Base-by-base conservation (phyloP, 305 asterid genomes). In the Plantago coronopus region DNA sequence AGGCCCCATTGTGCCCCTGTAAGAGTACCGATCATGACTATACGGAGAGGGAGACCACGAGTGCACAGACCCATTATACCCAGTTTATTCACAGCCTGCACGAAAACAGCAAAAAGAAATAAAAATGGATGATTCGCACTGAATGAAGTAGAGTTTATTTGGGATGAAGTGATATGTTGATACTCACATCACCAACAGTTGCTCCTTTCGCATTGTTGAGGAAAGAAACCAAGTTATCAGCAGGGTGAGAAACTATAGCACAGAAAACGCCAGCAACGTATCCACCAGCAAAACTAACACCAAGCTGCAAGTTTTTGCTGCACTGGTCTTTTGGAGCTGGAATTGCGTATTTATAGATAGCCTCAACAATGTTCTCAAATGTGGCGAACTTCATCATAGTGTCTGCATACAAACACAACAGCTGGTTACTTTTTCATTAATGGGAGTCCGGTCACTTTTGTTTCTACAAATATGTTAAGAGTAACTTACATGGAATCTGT, bases 1-100 rank as follows among this genome's bases (percentile, higher is more conserved):
- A 88, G 86, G 14, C 87, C 94, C 98, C 98, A 91, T 63, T 91
- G 98, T n/a, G 89, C 86, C 56, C 96, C 96, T 0, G 98, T 91
- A 16, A 91, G 95, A 46, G 95, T 88, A 3, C 98, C 98, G 11
- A 91, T 77, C 96, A 91, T 91, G 78, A 91, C 76, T 43, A 91
- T 88, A 61, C 98, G 96, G 50, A 91, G 83, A 72, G 98, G 98
- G 67, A 91, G 98, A 14, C 98, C 98, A 45, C 95, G 83, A 17
- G 96, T 91, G 64, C 79, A 88, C 61, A 91, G 73, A n/a, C 95
- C 96, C 86, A 56, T 0, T 47, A 91, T 10, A 2, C 98, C 98
- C 8, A 91, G 69, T 73, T 89, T 91, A 31, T 81, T 86, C 54
- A 81, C 79, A 29, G 84, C 84, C 84, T 76, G 53, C 1, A 54